Evolutionary conservation across 2,329 filamentous ascomycete genomes (phyloP), one percentile per base, ranked within the genome.

Genomic region (Alternaria viburni): DNA sequence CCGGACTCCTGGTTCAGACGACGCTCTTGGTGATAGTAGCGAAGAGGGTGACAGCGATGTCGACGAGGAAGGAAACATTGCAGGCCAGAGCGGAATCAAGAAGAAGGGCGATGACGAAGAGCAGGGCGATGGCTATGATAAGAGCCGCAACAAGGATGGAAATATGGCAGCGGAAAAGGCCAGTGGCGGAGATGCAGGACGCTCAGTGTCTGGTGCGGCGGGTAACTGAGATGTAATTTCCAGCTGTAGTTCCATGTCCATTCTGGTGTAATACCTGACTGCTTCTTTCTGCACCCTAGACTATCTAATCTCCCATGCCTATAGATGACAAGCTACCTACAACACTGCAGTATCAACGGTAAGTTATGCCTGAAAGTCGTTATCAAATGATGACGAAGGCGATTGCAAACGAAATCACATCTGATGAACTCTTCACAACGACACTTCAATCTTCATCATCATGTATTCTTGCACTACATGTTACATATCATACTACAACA

Each of bases 131-230:
- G 30, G 2, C 6, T 4, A 36, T 2, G 6, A 32, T 0, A 6
- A 2, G 30, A 8, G 13, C 13, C 2, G 3, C 13, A 36, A 36
- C 6, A 2, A 1, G 13, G 32, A 0, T 36, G 32, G 0, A 9
- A 0, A 5, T 36, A n/a, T 3, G 32, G 32, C 0, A 36, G 8
- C 15, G 1, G 32, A 36, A 15, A 36, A 36, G 15, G 4, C 1
- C 15, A n/a, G 15, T 49, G 44, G 5, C 3, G 11, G 44, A 15
- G 12, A 46, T 15, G 6, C 9, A 15, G 44, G 11, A 46, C 44
- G 21, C 3, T 9, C 44, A 4, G 2, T 4, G 44, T 9, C 19
- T 23, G 11, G 19, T 3, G 44, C 21, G 44, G 10, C 1, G 26
- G 26, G 25, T 26, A 10, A 26, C 25, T 26, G 10, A 26, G 25